Evolutionary conservation across 192 early-diverging fungal genomes (phyloP).

Genomic region (Diversispora epigaea): DNA sequence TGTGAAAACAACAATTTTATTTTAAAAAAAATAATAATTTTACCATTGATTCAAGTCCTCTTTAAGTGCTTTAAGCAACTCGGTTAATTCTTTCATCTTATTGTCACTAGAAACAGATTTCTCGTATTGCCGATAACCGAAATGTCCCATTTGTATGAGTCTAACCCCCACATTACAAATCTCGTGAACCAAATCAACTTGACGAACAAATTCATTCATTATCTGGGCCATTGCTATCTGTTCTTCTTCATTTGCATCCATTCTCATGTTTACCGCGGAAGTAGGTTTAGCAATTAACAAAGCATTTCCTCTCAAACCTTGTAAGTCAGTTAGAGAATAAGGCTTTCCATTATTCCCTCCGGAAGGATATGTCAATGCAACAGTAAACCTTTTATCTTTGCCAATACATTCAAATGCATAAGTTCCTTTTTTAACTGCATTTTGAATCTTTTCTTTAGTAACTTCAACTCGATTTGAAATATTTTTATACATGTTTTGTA

Average conservation of each 20-base stretch:
- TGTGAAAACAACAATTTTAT: too few relatives aligned
- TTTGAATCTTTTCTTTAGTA: conserved; percentile 30
- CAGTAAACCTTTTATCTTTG: conserved; percentile 5
- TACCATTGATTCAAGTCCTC: too few relatives aligned
- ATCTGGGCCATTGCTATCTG: too few relatives aligned
- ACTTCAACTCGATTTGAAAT: conserved; percentile 26
- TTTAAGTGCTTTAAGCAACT: too few relatives aligned
- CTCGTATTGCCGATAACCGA: neutral
- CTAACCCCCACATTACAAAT: neutral
- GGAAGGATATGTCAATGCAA: neutral
- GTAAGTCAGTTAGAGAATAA: conserved; percentile 18
- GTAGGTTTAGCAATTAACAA: conserved; percentile 19
- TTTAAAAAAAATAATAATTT: too few relatives aligned
- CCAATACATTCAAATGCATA: conserved; percentile 25
- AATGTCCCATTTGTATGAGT: neutral
- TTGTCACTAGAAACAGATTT: neutral
- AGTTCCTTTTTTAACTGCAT: conserved; percentile 15
- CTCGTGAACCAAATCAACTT: conserved; percentile 20
- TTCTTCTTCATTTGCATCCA: neutral
- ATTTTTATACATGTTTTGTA: conserved; percentile 25
- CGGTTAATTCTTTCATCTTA: neutral
- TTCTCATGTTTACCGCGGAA: neutral
- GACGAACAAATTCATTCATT: conserved; percentile 18
- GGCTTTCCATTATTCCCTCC: neutral
- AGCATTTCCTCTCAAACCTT: conserved; percentile 13